Base-by-base conservation (phyloP, 495 filamentous ascomycete species). In the Neurospora cerealis region DNA sequence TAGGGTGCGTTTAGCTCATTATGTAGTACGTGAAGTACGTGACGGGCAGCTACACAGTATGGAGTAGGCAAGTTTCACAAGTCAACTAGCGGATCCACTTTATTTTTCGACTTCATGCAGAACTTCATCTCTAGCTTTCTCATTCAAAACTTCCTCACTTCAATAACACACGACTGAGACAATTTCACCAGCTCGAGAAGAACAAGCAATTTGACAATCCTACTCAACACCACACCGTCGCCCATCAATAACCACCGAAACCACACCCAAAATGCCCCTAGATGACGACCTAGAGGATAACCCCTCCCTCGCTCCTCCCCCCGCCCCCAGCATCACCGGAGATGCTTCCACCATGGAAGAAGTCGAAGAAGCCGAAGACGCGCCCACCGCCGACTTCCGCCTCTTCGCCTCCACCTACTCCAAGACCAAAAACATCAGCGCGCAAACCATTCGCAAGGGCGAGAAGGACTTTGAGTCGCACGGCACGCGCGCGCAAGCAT, bases 391-490 rank as follows among this genome's bases (percentile, higher is more conserved):
- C 79, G 95, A 98, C 83, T 97, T 94, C 78, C 92, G 92, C 74
- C 89, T 93, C 74, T 87, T 97, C 66, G 84, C 86, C 44, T 83
- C 85, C 66, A 79, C 91, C 69, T 89, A 88, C 75, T 81, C 85
- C 34, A 81, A 83, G 72, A 81, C 80, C 60, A 73, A 74, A 21
- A 74, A 81, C 71, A 78, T 85, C 19, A 81, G 81, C 8, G 81
- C 83, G 32, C 83, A 83, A 79, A 80, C 83, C 5, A 81, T 87
- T 71, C 83, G 85, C 24, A 80, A 80, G 48, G 96, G 96, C 69
- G 93, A 96, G 79, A 99, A 99, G 81, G 96, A 99, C 84, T 99
- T 98, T 81, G 96, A 98, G 82, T 89, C 92, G 17, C 93, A 98
- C 81, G 93, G 91, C 73, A 98, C 96, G 17, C 84, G 88, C 66